Conservation (phyloP, 2,329 filamentous ascomycete species). For the Neophaeococcomyces mojaviensis region DNA sequence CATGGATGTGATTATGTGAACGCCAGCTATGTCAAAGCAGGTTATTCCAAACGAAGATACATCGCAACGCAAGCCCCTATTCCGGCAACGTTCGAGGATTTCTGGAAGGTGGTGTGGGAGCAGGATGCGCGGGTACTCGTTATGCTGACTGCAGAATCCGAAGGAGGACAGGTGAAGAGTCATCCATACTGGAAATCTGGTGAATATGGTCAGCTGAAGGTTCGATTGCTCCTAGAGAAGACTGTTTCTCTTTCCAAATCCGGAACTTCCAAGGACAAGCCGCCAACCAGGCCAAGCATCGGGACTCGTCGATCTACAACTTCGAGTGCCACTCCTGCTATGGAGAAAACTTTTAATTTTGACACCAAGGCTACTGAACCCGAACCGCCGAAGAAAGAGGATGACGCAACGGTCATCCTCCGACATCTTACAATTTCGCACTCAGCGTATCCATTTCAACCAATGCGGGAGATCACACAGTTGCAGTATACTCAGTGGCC, state of each 20-base stretch:
- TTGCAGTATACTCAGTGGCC: constrained; percentile 96
- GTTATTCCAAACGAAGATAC: constrained; percentile 80
- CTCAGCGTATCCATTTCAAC: constrained; percentile 66
- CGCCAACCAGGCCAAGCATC: constrained; percentile 31
- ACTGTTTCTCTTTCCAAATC: constrained; percentile 60
- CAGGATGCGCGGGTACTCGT: constrained; percentile 91
- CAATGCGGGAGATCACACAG: constrained; percentile 87
- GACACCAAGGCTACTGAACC: constrained; percentile 23
- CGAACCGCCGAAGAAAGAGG: constrained; percentile 27
- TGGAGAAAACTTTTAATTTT: constrained; percentile 27
- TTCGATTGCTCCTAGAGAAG: constrained; percentile 74
- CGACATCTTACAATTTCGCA: constrained; percentile 83
- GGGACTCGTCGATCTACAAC: constrained; percentile 31
- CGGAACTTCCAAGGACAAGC: constrained; percentile 31
- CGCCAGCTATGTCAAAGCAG: constrained; percentile 74
- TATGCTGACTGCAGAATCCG: constrained; percentile 90
- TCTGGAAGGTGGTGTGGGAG: constrained; percentile 97
- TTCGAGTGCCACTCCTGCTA: constrained; percentile 21
- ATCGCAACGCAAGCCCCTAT: constrained; percentile 93
- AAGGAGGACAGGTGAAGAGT: constrained; percentile 89
- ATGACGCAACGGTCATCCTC: constrained; percentile 69
- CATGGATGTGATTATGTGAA: constrained; percentile 90
- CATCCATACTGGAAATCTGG: constrained; percentile 84
- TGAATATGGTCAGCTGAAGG: constrained; percentile 67
- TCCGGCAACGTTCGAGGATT: constrained; percentile 88